Conservation (phyloP, 768 basidiomycete species). For the Lactifluus hygrophoroides region DNA sequence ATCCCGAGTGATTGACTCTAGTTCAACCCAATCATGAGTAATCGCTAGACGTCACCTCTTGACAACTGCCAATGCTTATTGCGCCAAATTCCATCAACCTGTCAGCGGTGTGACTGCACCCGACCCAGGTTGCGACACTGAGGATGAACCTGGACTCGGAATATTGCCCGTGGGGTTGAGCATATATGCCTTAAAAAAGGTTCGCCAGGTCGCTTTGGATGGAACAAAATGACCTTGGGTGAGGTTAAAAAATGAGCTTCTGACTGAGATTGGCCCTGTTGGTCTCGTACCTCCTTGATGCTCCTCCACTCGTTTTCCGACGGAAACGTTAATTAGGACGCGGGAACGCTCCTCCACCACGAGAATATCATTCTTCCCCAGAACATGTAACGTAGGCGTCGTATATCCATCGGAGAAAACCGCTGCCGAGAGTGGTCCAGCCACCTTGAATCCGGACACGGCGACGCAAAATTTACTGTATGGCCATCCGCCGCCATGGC, state of each 20-base stretch:
- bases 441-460: slow-evolving; percentile 62
- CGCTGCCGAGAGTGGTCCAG: slow-evolving; percentile 36
- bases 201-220: slow-evolving; percentile 65
- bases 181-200: slow-evolving; percentile 64
- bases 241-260: not conserved
- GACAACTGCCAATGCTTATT: not conserved
- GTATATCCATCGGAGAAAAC: slow-evolving; percentile 45
- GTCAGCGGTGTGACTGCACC: slow-evolving; percentile 40
- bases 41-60: not conserved
- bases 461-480: slow-evolving; percentile 62
- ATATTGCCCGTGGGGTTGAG: slow-evolving; percentile 40
- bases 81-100: not conserved
- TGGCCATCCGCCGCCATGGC: not conserved
- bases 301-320: slow-evolving; percentile 54
- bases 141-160: slow-evolving; percentile 35
- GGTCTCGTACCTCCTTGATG: slow-evolving; percentile 65
- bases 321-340: slow-evolving; percentile 45
- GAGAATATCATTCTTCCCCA: slow-evolving; percentile 71
- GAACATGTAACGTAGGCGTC: slow-evolving; percentile 71
- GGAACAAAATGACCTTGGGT: slow-evolving; percentile 74
- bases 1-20: not conserved
- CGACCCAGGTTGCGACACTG: slow-evolving; percentile 33
- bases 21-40: not conserved
- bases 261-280: not conserved
- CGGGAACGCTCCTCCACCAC: slow-evolving; percentile 62